Base-by-base conservation (phyloP, 768 basidiomycete species). In the Zangia roseola region DNA sequence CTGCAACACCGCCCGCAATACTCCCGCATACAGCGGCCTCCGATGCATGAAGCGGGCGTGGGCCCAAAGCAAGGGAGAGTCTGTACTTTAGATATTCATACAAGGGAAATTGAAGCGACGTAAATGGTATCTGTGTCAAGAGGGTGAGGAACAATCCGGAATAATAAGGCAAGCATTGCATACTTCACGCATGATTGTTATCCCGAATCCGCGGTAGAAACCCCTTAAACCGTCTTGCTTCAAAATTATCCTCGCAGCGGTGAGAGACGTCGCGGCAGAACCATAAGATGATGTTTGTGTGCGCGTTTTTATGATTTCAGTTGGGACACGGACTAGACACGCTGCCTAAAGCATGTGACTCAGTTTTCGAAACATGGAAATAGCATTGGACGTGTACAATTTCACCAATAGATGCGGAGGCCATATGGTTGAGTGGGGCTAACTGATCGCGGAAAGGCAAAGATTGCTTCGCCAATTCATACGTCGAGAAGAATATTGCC, bases 221-320 rank as follows among this genome's bases (percentile, higher is more conserved):
- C 94, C 94, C 34, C 63, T 65, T 40, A 86, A 51, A 4, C 94
- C 93, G 43, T 87, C 82, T 14, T 74, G 77, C 9, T 70, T 64
- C 48, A 86, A 60, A 2, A 88, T 72, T 21, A 81, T 67, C 38
- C 69, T 75, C 10, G 84, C 81, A 1, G 84, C 79, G 0, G 80
- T 69, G 10, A 83, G 63, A 0, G 89, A 91, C 0, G 86, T 84
- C 25, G 78, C 79, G 14, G 74, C 60, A 5, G 71, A 67, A 7
- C 82, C 82, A 58, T 94, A 94, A 10, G 79, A 81, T 16, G 86
- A 86, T 0, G 93, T 93, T 64, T 97, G 95, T 50, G 82, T 86
- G 4, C 94, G 81, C 10, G 91, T 94, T 67, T 98, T 98, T 70
- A 97, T 87, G 25, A 98, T 88, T 66, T 97, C 95, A 0, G 94